phyloP scores from a whole-genome alignment of 495 filamentous ascomycete genomes.

The Physcia stellaris region DNA sequence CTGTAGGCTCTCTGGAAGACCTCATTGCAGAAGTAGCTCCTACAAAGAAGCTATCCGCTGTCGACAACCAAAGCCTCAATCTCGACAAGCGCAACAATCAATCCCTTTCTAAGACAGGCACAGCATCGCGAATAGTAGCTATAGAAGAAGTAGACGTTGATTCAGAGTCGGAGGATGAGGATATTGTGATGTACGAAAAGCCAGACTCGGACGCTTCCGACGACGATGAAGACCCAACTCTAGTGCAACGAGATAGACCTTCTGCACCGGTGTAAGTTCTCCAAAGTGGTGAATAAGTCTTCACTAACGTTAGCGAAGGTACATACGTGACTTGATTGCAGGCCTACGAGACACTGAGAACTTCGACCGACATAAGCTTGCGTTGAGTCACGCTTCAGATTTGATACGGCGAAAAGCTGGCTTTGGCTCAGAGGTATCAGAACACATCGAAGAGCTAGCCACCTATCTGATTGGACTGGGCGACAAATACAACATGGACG shows the following conservation, averaged over 20 bases:
- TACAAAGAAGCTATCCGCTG: too few relatives aligned
- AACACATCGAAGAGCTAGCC: slow-evolving; percentile 72
- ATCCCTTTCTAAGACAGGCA: slow-evolving; percentile 8
- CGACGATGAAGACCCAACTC: slow-evolving; percentile 80
- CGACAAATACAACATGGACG: slow-evolving; percentile 61
- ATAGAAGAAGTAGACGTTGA: slow-evolving; percentile 56
- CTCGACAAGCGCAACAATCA: slow-evolving; percentile 1
- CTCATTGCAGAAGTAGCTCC: slow-evolving; percentile 19
- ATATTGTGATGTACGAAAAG: slow-evolving; percentile 71
- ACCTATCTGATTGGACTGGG: slow-evolving; percentile 61
- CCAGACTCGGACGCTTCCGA: slow-evolving; percentile 89
- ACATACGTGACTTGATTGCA: slow-evolving; percentile 72
- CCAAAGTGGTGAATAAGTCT: not conserved
- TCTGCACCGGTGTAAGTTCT: slow-evolving; percentile 61
- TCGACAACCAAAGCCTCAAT: slow-evolving; percentile 2
- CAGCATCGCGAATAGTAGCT: slow-evolving; percentile 38
- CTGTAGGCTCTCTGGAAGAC: slow-evolving; percentile 42
- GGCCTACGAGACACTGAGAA: slow-evolving; percentile 71
- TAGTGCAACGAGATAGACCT: slow-evolving; percentile 69
- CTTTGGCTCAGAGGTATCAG: slow-evolving; percentile 75
- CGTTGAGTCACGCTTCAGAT: slow-evolving; percentile 56
- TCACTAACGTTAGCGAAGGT: slow-evolving; percentile 26
- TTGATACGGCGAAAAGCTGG: slow-evolving; percentile 80
- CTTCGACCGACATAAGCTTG: slow-evolving; percentile 71
- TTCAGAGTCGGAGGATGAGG: slow-evolving; percentile 48